A percentile compares a stretch with the other conserved stretches of the same genome.
Evolutionary conservation across 2,329 filamentous ascomycete species (phyloP).

Genomic region (Aureobasidium sp.): DNA sequence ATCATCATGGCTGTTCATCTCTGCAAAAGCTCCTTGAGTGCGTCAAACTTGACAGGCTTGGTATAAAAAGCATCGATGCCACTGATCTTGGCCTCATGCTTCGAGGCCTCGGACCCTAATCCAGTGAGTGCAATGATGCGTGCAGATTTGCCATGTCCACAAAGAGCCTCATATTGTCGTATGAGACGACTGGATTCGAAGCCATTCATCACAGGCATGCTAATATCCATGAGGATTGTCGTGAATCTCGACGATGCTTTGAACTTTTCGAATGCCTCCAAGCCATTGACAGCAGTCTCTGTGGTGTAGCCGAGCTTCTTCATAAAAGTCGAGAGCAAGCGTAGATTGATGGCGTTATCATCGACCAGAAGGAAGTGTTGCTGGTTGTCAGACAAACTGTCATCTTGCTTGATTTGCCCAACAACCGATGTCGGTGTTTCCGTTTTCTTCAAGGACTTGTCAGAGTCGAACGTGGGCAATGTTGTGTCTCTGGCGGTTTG

Average conservation of each 20-base stretch:
- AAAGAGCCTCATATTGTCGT: slow-evolving; percentile 24
- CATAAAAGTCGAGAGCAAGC: not conserved
- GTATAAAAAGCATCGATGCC: slow-evolving; percentile 30
- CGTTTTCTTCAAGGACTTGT: not conserved
- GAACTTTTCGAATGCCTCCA: not conserved
- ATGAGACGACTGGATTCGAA: slow-evolving; percentile 31
- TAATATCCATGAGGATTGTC: slow-evolving; percentile 19
- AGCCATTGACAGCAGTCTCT: not conserved
- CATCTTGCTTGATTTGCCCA: no score
- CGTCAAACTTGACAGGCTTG: slow-evolving; percentile 28
- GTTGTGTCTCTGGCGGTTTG: not conserved
- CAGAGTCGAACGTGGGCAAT: no score
- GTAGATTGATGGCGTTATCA: slow-evolving; percentile 14
- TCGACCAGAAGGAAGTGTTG: slow-evolving; percentile 15
- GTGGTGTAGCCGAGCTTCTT: slow-evolving; percentile 1
- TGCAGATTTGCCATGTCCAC: not conserved
- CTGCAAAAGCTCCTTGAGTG: slow-evolving; percentile 18
- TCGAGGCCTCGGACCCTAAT: slow-evolving; percentile 20
- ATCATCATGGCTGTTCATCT: no score
- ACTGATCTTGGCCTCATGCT: slow-evolving; percentile 25
- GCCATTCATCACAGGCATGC: slow-evolving; percentile 19
- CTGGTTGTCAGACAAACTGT: not conserved
- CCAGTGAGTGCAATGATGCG: slow-evolving; percentile 24
- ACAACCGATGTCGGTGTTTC: not conserved
- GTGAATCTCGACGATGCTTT: not conserved